Conservation (phyloP, 2,329 filamentous ascomycete species). For the Verticillium tricorpus region DNA sequence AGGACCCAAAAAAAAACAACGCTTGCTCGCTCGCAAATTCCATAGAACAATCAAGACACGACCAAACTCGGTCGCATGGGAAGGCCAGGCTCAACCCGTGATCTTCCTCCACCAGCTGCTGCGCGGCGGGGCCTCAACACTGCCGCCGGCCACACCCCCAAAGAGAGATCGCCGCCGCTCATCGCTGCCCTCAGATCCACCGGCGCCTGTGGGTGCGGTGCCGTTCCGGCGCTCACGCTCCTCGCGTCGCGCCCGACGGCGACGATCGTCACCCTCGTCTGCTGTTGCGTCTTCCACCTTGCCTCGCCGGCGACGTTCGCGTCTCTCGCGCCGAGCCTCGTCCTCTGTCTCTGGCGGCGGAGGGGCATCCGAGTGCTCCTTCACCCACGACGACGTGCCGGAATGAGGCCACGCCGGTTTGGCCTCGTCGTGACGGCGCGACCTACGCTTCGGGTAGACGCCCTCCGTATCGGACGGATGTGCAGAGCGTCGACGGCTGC, state of each 20-base stretch:
- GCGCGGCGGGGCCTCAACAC: constrained; percentile 41
- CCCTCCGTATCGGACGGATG: constrained; percentile 40
- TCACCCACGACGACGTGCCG: constrained; percentile 62
- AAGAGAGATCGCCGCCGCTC: constrained; percentile 39
- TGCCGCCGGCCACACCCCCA: not conserved
- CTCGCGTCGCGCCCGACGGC: constrained; percentile 38
- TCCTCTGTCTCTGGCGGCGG: constrained; percentile 51
- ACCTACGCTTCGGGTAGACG: constrained; percentile 35
- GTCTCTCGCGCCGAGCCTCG: constrained; percentile 44
- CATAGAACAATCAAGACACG: constrained; percentile 6
- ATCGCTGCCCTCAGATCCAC: constrained; percentile 37
- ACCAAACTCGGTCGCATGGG: not conserved
- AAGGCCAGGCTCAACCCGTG: constrained; percentile 26
- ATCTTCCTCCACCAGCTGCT: constrained; percentile 59
- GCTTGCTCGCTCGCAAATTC: constrained; percentile 7
- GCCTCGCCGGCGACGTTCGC: constrained; percentile 39
- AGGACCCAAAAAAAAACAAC: constrained; percentile 6
- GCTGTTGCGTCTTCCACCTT: constrained; percentile 31
- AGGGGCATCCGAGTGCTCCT: constrained; percentile 58
- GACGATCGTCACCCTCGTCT: constrained; percentile 39
- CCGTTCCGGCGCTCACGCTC: constrained; percentile 29
- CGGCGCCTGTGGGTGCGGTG: constrained; percentile 17
- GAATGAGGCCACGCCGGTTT: constrained; percentile 54
- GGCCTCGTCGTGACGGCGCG: constrained; percentile 18
- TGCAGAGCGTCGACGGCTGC: constrained; percentile 34